A percentile compares a stretch with the other conserved stretches of the same genome.
These are phyloP conservation scores for Phytopythium sindhum DNA, from an alignment of 352 stramenopile species.

Conservation along the genomic window DNA sequence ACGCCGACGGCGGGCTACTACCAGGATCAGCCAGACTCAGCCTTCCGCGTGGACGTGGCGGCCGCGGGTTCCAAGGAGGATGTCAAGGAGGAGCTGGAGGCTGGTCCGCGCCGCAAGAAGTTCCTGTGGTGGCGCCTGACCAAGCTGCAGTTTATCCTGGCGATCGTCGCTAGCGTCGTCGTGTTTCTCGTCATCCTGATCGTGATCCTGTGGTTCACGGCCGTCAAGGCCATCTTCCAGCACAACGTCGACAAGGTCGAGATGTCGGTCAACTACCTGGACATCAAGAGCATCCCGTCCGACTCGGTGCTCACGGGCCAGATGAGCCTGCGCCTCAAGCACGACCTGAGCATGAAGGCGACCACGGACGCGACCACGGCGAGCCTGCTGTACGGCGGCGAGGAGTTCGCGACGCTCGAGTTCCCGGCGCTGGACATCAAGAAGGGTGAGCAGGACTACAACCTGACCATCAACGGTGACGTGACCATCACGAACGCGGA, in stretches of 20 bases:
- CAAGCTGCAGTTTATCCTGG: constrained; percentile 47
- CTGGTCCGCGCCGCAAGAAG: constrained; percentile 26
- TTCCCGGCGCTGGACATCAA: constrained; percentile 48
- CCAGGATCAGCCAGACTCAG: constrained; percentile 20
- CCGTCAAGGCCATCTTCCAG: constrained; percentile 58
- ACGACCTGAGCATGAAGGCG: constrained; percentile 40
- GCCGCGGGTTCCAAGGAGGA: constrained; percentile 15
- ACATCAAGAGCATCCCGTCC: constrained; percentile 50
- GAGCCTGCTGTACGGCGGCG: constrained; percentile 37
- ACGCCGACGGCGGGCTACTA: constrained; percentile 19
- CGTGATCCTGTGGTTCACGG: constrained; percentile 50
- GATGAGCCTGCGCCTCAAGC: constrained; percentile 45
- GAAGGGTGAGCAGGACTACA: constrained; percentile 29
- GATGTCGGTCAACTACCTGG: constrained; percentile 61
- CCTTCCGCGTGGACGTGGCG: constrained; percentile 26
- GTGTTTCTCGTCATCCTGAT: constrained; percentile 45
- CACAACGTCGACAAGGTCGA: constrained; percentile 54
- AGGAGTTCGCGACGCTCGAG: constrained; percentile 41
- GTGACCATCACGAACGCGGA: constrained; percentile 34
- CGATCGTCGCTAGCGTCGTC: constrained; percentile 37
- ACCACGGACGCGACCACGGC: constrained; percentile 40
- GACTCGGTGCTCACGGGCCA: constrained; percentile 39
- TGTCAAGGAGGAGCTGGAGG: constrained; percentile 24
- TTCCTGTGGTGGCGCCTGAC: constrained; percentile 55
- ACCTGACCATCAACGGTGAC: constrained; percentile 29